Evolutionary conservation across 768 basidiomycete genomes (phyloP).

Genomic region (Boletus rubescentipes): DNA sequence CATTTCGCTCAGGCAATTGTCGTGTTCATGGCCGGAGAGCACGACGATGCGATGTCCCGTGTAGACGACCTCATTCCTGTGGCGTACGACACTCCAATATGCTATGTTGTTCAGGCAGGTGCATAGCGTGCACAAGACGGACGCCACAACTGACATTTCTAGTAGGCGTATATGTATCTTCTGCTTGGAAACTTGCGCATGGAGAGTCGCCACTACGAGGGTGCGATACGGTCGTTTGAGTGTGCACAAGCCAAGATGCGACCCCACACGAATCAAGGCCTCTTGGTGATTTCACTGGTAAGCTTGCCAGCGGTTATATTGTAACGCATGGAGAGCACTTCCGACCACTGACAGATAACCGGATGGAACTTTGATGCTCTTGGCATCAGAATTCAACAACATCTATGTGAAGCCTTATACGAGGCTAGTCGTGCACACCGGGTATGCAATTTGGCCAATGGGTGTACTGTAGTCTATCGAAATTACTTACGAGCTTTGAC

Average conservation of each 20-base stretch:
- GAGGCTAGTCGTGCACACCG: no score
- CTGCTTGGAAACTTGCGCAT: background rate
- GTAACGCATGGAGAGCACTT: no score
- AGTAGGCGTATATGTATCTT: background rate
- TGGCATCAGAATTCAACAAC: background rate
- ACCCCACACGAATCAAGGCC: background rate
- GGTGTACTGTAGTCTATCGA: no score
- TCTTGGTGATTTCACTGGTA: background rate
- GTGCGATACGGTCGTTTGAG: background rate
- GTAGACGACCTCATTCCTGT: background rate
- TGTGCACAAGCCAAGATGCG: background rate
- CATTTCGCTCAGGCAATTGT: background rate
- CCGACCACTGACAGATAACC: background rate
- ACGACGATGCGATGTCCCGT: background rate
- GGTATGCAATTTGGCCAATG: no score
- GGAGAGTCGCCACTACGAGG: background rate
- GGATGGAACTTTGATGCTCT: conserved; percentile 10
- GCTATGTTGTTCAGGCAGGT: background rate
- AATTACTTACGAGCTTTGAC: no score
- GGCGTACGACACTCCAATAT: background rate
- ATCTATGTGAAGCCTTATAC: conserved; percentile 1
- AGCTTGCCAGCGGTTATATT: background rate
- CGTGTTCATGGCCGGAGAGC: background rate
- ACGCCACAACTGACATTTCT: background rate
- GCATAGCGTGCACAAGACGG: background rate